Evolutionary conservation across 2,329 filamentous ascomycete species (phyloP).

Genomic region (Alternaria metachromatica): DNA sequence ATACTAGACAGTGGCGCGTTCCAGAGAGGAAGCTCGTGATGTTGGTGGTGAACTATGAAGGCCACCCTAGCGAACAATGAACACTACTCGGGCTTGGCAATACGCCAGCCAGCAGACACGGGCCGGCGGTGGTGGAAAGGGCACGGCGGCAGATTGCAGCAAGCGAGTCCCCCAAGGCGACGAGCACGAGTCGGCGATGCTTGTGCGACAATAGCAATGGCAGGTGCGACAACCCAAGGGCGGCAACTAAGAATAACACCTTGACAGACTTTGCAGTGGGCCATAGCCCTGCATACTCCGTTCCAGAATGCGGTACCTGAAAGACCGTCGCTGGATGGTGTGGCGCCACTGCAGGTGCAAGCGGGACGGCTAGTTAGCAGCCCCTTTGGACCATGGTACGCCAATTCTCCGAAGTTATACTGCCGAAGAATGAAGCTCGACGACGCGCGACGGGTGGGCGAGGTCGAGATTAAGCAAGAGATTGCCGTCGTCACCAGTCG

Average conservation of each 20-base stretch:
- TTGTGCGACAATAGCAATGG: neutral
- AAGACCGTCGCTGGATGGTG: slow-evolving; percentile 2
- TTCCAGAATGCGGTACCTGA: slow-evolving; percentile 14
- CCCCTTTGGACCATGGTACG: slow-evolving; percentile 2
- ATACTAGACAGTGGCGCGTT: neutral
- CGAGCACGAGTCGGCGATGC: neutral
- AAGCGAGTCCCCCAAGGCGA: neutral
- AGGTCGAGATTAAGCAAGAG: neutral
- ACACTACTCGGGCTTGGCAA: slow-evolving; percentile 19
- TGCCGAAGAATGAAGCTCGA: neutral
- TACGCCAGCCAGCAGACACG: slow-evolving; percentile 15
- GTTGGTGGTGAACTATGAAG: neutral
- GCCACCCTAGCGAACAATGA: neutral
- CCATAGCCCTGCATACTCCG: slow-evolving; percentile 5
- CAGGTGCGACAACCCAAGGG: slow-evolving; percentile 5
- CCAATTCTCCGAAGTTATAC: neutral
- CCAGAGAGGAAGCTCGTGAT: neutral
- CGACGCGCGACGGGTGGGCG: neutral
- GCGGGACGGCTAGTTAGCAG: slow-evolving; percentile 8
- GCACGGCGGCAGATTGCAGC: slow-evolving; percentile 6
- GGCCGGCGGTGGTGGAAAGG: slow-evolving; percentile 6
- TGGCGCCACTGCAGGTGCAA: slow-evolving; percentile 12
- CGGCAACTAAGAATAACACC: slow-evolving; percentile 11
- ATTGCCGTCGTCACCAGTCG: slow-evolving; percentile 3
- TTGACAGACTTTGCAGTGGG: neutral